These are phyloP conservation scores for Sugiyamaella boreocaroliniensis DNA, from an alignment of 805 yeast genomes.

Conservation along the genomic window DNA sequence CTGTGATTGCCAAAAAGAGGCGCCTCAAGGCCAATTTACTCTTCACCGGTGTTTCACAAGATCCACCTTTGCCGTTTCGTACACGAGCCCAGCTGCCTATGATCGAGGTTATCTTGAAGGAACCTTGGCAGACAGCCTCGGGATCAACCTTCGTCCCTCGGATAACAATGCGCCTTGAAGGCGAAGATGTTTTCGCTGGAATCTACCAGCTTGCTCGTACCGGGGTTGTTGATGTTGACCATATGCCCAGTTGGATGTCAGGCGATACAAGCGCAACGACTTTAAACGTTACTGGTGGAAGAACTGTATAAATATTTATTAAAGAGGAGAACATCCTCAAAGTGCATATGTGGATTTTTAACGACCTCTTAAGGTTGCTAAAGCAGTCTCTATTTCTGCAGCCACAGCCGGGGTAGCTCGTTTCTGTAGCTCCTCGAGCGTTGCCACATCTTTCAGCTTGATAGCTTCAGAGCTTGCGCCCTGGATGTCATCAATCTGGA, in stretches of 20 bases:
- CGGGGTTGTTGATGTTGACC: constrained; percentile 45
- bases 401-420: constrained; percentile 14
- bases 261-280: constrained; percentile 60
- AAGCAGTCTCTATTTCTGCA: constrained; percentile 12
- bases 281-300: constrained; percentile 42
- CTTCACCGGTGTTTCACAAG: constrained; percentile 48
- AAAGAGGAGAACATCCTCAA: neutral
- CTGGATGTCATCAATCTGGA: constrained; percentile 44
- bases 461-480: constrained; percentile 29
- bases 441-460: constrained; percentile 21
- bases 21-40: constrained; percentile 45
- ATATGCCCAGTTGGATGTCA: constrained; percentile 67
- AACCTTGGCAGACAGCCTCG: neutral
- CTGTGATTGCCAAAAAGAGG: constrained; percentile 20
- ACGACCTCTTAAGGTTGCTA: constrained; percentile 7
- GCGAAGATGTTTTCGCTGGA: constrained; percentile 74
- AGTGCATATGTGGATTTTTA: neutral
- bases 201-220: constrained; percentile 56
- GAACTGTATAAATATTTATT: neutral
- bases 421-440: constrained; percentile 17
- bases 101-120: constrained; percentile 13
- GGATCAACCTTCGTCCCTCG: neutral
- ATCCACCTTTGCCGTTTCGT: constrained; percentile 4
- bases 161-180: constrained; percentile 39
- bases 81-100: constrained; percentile 13